phyloP scores from a whole-genome alignment of 176 grass and related monocot genomes.

The Aegilops speltoides region DNA sequence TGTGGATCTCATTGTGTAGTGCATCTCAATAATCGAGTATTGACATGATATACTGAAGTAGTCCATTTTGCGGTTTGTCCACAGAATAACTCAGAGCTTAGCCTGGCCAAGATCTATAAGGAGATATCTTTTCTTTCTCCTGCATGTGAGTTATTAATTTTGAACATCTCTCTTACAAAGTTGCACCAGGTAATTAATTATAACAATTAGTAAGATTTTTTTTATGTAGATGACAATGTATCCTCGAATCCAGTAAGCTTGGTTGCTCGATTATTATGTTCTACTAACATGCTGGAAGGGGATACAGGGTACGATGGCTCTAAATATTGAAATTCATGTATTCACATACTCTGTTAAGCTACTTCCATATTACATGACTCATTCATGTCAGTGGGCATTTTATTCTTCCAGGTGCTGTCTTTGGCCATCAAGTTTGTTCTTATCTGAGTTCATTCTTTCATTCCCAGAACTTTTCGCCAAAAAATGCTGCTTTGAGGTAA shows the following conservation, averaged over 20 bases:
- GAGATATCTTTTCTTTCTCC: conserved; percentile 78
- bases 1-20: conserved; percentile 11
- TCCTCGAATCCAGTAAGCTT: conserved; percentile 38
- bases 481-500: conserved; percentile 81
- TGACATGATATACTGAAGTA: conserved; percentile 3
- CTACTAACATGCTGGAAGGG: conserved; percentile 94
- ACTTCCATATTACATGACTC: neutral
- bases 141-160: conserved; percentile 50
- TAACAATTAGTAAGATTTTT: neutral
- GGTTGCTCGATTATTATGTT: conserved; percentile 63
- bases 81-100: conserved; percentile 46
- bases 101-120: conserved; percentile 54
- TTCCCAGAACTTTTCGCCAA: conserved; percentile 55
- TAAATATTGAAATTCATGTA: neutral
- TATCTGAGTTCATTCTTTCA: conserved; percentile 90
- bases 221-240: conserved; percentile 40
- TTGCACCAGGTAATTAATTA: conserved; percentile 12
- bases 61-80: neutral
- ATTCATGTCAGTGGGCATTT: conserved; percentile 26
- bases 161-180: neutral
- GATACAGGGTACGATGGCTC: conserved; percentile 80
- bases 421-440: conserved; percentile 91
- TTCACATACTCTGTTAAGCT: conserved; percentile 5
- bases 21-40: neutral
- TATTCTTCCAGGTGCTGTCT: conserved; percentile 67